Evolutionary conservation across 2,329 filamentous ascomycete species (phyloP).

Genomic region (Epichloe brachyelytri): DNA sequence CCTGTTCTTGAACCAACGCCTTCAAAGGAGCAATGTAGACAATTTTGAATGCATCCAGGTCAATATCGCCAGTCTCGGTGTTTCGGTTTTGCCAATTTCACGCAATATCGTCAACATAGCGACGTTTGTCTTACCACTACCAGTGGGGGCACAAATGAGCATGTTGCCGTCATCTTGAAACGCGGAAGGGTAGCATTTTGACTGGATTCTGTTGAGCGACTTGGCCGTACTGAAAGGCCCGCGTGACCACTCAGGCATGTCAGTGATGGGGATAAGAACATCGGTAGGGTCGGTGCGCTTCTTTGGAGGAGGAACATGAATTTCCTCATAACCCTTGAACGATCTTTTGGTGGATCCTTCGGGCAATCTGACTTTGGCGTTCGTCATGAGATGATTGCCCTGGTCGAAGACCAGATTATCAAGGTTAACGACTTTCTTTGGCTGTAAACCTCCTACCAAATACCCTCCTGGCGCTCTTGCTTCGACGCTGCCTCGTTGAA

Average conservation of each 20-base stretch:
- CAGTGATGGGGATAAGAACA: constrained; percentile 67
- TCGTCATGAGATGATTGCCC: constrained; percentile 99
- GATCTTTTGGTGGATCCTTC: constrained; percentile 90
- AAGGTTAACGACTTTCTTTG: constrained; percentile 77
- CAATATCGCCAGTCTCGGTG: constrained; percentile 79
- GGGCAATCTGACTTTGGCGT: constrained; percentile 83
- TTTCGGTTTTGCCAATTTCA: constrained; percentile 94
- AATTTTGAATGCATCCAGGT: constrained; percentile 95
- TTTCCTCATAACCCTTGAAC: constrained; percentile 98
- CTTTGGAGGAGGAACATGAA: constrained; percentile 90
- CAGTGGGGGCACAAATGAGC: constrained; percentile 93
- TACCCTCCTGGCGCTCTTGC: constrained; percentile 48
- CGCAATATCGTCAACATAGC: constrained; percentile 94
- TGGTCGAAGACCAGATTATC: constrained; percentile 96
- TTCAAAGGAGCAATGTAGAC: constrained; percentile 95
- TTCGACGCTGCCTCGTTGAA: constrained; percentile 37
- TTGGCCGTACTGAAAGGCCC: constrained; percentile 75
- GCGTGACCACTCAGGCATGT: constrained; percentile 87
- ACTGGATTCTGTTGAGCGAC: constrained; percentile 89
- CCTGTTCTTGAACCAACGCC: constrained; percentile 91
- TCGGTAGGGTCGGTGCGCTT: constrained; percentile 71
- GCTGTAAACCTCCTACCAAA: constrained; percentile 72
- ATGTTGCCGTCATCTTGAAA: constrained; percentile 94
- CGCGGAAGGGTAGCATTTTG: constrained; percentile 79
- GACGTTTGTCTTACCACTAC: constrained; percentile 96